phyloP scores from a whole-genome alignment of 192 early-diverging fungal genomes.

The Rhizophagus prolifer region DNA sequence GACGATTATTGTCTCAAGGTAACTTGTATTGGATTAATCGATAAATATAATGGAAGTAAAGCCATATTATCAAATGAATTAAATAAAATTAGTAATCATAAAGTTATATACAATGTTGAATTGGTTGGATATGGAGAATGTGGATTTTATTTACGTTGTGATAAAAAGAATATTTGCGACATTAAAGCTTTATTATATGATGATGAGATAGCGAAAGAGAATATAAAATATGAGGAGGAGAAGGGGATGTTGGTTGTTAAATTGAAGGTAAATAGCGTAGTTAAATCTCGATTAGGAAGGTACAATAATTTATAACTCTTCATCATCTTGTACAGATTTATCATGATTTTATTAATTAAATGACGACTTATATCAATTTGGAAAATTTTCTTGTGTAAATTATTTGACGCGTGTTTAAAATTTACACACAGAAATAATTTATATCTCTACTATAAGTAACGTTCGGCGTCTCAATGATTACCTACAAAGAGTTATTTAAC shows the following conservation, averaged over 20 bases:
- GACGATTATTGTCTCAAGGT: background rate
- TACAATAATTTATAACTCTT: too few relatives aligned
- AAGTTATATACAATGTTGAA: background rate
- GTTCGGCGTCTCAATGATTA: too few relatives aligned
- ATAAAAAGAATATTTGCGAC: background rate
- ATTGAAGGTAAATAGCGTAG: background rate
- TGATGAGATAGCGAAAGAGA: background rate
- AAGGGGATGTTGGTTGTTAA: background rate
- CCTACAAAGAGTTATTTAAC: too few relatives aligned
- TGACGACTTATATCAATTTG: too few relatives aligned
- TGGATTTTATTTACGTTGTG: conserved; percentile 8
- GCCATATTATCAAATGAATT: conserved; percentile 17
- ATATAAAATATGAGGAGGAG: background rate
- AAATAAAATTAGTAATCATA: background rate
- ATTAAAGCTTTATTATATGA: background rate
- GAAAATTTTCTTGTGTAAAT: too few relatives aligned
- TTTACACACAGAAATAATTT: too few relatives aligned
- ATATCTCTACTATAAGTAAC: too few relatives aligned
- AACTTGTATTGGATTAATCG: conserved; percentile 33
- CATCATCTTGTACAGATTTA: too few relatives aligned
- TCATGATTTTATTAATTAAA: too few relatives aligned
- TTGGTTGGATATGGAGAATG: conserved; percentile 18
- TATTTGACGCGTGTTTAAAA: too few relatives aligned
- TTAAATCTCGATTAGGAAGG: background rate
- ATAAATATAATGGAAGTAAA: conserved; percentile 37